These are phyloP conservation scores for Cynanchum wilfordii DNA, from an alignment of 257 asterid genomes.

Conservation along the genomic window DNA sequence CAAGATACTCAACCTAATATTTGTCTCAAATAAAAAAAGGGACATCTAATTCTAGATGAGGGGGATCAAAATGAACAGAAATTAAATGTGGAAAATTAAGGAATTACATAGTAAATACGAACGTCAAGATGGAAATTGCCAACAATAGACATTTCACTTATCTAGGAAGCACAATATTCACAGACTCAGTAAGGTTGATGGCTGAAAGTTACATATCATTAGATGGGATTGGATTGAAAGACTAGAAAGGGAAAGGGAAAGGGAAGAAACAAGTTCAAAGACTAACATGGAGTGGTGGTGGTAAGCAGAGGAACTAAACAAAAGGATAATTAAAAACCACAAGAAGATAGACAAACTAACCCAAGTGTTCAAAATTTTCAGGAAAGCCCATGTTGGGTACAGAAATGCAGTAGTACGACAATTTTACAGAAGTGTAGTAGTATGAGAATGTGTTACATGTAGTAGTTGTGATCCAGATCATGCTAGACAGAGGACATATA, in stretches of 20 bases:
- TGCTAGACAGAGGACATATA: not conserved
- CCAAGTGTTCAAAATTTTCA: not conserved
- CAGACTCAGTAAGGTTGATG: too few relatives aligned
- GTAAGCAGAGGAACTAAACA: not conserved
- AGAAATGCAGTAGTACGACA: not conserved
- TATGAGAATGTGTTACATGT: not conserved
- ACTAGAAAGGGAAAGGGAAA: not conserved
- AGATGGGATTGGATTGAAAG: too few relatives aligned
- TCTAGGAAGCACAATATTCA: too few relatives aligned
- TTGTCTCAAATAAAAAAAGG: not conserved
- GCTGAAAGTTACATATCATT: not conserved
- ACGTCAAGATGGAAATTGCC: not conserved
- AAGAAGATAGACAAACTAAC: not conserved
- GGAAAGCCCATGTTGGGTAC: not conserved
- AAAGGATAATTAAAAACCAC: not conserved
- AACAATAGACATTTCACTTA: not conserved
- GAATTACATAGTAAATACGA: not conserved
- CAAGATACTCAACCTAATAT: not conserved
- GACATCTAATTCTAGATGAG: not conserved
- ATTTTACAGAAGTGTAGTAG: not conserved
- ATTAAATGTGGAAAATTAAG: not conserved
- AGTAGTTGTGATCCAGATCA: not conserved
- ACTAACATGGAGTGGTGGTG: not conserved
- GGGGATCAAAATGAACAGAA: not conserved
- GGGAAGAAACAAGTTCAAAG: not conserved